A percentile compares a stretch with the other conserved stretches of the same genome.
phyloP scores from a whole-genome alignment of 495 filamentous ascomycete species.

The Bombardia bombarda region DNA sequence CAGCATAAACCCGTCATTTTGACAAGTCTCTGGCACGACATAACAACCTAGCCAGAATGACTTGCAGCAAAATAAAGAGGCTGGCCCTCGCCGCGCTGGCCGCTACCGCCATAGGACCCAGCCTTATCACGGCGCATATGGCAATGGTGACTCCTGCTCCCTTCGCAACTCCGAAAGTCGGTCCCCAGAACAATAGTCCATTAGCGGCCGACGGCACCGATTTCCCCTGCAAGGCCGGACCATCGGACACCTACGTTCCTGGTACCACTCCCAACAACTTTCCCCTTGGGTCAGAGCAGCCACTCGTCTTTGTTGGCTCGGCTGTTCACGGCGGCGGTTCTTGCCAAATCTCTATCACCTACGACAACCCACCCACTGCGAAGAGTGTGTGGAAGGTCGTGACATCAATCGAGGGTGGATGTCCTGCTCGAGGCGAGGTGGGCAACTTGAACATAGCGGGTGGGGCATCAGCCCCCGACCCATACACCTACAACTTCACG shows the following conservation, averaged over 20 bases:
- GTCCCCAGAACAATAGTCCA: background rate
- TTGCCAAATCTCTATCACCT: constrained; percentile 75
- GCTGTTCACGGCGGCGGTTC: constrained; percentile 79
- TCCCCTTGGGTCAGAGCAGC: constrained; percentile 37
- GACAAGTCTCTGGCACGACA: no score
- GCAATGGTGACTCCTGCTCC: background rate
- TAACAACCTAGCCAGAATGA: no score
- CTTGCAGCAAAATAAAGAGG: no score
- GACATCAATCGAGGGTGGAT: constrained; percentile 69
- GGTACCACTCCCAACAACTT: background rate
- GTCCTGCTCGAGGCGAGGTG: constrained; percentile 43
- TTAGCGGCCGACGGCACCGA: background rate
- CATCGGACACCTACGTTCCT: background rate
- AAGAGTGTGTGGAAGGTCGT: constrained; percentile 64
- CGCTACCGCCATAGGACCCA: no score
- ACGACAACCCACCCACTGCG: constrained; percentile 50
- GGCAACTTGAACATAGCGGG: constrained; percentile 27
- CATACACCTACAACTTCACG: constrained; percentile 40
- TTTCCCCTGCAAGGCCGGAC: background rate
- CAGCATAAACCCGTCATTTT: no score
- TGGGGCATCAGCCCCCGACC: no score
- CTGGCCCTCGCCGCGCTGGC: no score
- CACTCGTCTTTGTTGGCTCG: constrained; percentile 43
- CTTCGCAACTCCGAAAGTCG: background rate
- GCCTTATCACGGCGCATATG: no score